phyloP scores from a whole-genome alignment of 2,329 filamentous ascomycete genomes.

The Podosphaera xanthii region DNA sequence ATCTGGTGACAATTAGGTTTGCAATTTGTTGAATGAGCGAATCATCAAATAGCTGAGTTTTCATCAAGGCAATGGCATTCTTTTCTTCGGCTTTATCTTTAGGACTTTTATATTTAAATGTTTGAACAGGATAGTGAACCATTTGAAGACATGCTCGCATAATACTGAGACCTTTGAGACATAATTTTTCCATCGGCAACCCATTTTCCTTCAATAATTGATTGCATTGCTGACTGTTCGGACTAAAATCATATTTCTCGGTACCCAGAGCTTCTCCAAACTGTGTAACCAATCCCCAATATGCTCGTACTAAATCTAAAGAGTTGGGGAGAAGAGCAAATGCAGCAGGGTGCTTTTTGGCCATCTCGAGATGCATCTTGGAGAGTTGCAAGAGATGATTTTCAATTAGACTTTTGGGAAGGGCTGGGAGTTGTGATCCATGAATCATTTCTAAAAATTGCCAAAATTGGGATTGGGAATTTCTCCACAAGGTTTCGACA shows the following conservation, averaged over 20 bases:
- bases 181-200: slow-evolving; percentile 52
- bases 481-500: slow-evolving; percentile 57
- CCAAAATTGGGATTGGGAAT: slow-evolving; percentile 58
- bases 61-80: slow-evolving; percentile 44
- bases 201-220: slow-evolving; percentile 28
- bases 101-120: slow-evolving; percentile 60
- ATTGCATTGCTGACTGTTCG: slow-evolving; percentile 23
- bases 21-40: slow-evolving; percentile 62
- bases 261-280: slow-evolving; percentile 51
- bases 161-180: slow-evolving; percentile 62
- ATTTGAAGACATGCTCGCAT: slow-evolving; percentile 67
- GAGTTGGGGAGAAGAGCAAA: slow-evolving; percentile 68
- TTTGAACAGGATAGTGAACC: slow-evolving; percentile 57
- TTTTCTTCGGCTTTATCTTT: slow-evolving; percentile 57
- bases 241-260: slow-evolving; percentile 18
- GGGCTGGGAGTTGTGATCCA: slow-evolving; percentile 29
- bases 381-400: slow-evolving; percentile 78
- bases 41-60: slow-evolving; percentile 49
- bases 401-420: slow-evolving; percentile 38
- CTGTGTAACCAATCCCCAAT: slow-evolving; percentile 62
- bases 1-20: slow-evolving; percentile 62
- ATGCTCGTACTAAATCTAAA: slow-evolving; percentile 51
- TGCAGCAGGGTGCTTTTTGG: slow-evolving; percentile 52
- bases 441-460: slow-evolving; percentile 44
- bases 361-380: slow-evolving; percentile 79